Evolutionary conservation across 768 basidiomycete genomes (phyloP).

Genomic region (Mycena galericulata): DNA sequence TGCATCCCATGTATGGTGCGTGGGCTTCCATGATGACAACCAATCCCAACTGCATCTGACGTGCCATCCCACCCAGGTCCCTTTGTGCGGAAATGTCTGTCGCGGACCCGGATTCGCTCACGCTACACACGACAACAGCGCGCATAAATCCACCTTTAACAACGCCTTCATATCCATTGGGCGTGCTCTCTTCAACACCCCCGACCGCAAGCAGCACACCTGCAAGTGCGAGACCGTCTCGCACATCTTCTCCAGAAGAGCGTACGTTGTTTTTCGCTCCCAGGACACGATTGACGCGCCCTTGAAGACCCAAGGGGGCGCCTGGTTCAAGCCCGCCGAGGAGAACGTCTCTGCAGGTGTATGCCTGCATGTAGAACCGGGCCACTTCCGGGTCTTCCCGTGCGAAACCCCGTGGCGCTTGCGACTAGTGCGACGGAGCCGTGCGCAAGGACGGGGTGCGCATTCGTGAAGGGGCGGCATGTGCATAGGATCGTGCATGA

Average conservation of each 20-base stretch:
- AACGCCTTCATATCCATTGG: conserved; percentile 81
- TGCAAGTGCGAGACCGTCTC: conserved; percentile 93
- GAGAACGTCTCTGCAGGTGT: conserved; percentile 86
- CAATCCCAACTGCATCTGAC: too few relatives aligned
- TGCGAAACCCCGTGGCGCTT: conserved; percentile 78
- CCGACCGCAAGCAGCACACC: conserved; percentile 80
- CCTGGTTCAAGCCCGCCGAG: conserved; percentile 89
- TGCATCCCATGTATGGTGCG: too few relatives aligned
- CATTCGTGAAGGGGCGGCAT: conserved; percentile 45
- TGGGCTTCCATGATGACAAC: too few relatives aligned
- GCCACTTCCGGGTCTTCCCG: conserved; percentile 84
- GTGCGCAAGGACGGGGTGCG: conserved; percentile 33
- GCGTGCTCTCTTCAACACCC: conserved; percentile 81
- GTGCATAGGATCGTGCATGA: conserved; percentile 51
- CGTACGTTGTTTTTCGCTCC: conserved; percentile 15
- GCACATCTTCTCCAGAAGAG: conserved; percentile 82
- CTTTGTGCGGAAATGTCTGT: conserved; percentile 81
- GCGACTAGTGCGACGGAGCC: conserved; percentile 13
- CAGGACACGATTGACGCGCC: background rate
- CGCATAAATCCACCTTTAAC: conserved; percentile 81
- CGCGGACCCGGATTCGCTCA: conserved; percentile 82
- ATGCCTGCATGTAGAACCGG: conserved; percentile 76
- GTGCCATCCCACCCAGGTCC: conserved; percentile 55
- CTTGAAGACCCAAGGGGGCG: conserved; percentile 80
- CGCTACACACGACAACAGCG: conserved; percentile 83